Conservation (phyloP, 2,329 filamentous ascomycete genomes). For the Chalara sp. region DNA sequence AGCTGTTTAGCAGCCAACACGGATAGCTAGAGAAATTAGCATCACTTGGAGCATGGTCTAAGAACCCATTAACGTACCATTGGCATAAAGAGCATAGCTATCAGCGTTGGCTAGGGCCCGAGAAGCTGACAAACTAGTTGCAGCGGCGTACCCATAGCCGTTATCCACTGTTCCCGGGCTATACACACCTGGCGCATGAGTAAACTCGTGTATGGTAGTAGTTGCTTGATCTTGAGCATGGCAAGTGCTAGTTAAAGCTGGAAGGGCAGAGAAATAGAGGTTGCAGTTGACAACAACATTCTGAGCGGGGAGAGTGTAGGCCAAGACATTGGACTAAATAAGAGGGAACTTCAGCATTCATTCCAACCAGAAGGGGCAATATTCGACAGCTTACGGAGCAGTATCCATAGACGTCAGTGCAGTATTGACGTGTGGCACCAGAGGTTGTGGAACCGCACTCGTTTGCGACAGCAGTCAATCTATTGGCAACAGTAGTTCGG, state of each 20-base stretch:
- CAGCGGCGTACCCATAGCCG: slow-evolving; percentile 48
- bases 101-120: slow-evolving; percentile 60
- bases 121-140: slow-evolving; percentile 35
- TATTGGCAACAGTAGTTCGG: slow-evolving; percentile 42
- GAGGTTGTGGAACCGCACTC: slow-evolving; percentile 47
- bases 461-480: slow-evolving; percentile 43
- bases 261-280: slow-evolving; percentile 49
- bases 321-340: slow-evolving; percentile 38
- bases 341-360: no score
- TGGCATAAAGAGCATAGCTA: slow-evolving; percentile 25
- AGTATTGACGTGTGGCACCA: slow-evolving; percentile 48
- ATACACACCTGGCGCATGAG: slow-evolving; percentile 49
- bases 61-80: no score
- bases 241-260: slow-evolving; percentile 42
- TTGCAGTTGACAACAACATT: slow-evolving; percentile 56
- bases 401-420: slow-evolving; percentile 47
- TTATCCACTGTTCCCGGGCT: slow-evolving; percentile 52
- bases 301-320: slow-evolving; percentile 50
- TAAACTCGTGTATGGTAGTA: slow-evolving; percentile 59
- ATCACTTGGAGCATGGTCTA: no score
- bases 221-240: slow-evolving; percentile 60
- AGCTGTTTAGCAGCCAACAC: no score
- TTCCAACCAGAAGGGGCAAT: no score
- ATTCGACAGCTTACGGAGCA: slow-evolving; percentile 30
- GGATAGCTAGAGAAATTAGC: no score